Evolutionary conservation across 2,329 filamentous ascomycete genomes (phyloP), one percentile per base, ranked within the genome.

Genomic region (Chaetomium sp.): DNA sequence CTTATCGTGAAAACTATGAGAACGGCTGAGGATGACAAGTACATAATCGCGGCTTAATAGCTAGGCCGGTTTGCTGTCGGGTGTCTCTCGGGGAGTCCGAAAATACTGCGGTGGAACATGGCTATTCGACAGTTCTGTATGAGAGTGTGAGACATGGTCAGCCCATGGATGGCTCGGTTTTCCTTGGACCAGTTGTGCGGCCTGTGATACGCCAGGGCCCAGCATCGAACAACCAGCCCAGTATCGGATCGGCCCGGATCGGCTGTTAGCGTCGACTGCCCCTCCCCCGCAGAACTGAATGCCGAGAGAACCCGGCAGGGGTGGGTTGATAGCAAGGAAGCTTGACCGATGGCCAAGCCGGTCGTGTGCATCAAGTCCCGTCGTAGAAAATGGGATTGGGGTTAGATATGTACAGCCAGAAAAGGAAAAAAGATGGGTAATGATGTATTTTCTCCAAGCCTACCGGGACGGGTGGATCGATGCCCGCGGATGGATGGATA

Each of bases 171-270:
- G 16, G 38, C 38, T n/a, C 16, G 38, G 49, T 29, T 12, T 29
- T 25, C 45, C 9, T 51, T 29, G 50, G 50, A n/a, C 2, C 49
- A 27, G 21, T 27, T 13, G n/a, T n/a, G n/a, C n/a, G 49, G 13
- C 25, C 10, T 27, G 49, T 55, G 53, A n/a, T 35, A 23, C 29
- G 16, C 16, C n/a, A n/a, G n/a, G n/a, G n/a, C n/a, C n/a, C n/a
- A 29, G 13, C 19, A 9, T 47, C 23, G 23, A 4, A 21, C 19
- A 23, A 25, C 27, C 42, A 33, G 27, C 19, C 42, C 27, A 6
- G 23, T 7, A 16, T 53, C 57, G 63, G 63, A 54, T 57, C 63
- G 53, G 57, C 47, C 58, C 58, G 63, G 58, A 61, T 61, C 58
- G 54, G 49, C 53, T 61, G 53, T 29, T 49, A 47, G 53, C 31